A percentile compares a stretch with the other conserved stretches of the same genome.
phyloP scores from a whole-genome alignment of 768 basidiomycete species.

The Lactarius hatsudake region DNA sequence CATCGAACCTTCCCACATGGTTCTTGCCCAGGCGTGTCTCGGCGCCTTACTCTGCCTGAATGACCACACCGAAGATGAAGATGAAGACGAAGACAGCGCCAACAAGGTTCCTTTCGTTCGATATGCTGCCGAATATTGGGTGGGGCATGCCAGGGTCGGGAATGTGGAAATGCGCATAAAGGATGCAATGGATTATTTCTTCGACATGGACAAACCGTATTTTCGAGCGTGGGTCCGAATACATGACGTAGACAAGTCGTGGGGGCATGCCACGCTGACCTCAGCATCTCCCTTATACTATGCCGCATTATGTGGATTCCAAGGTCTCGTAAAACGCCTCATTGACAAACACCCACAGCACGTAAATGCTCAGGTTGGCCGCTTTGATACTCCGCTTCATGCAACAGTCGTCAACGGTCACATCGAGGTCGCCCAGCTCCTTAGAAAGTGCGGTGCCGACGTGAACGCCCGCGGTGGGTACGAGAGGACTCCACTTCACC shows the following conservation, averaged over 20 bases:
- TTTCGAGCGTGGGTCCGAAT: neutral
- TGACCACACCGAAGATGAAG: too few species aligned
- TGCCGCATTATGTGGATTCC: neutral
- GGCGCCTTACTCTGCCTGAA: neutral
- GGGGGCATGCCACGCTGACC: too few species aligned
- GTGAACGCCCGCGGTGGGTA: neutral
- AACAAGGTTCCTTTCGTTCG: neutral
- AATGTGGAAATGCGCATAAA: neutral
- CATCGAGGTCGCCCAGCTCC: neutral
- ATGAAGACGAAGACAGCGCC: neutral
- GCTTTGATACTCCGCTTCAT: neutral
- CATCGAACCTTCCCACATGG: neutral
- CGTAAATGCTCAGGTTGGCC: accelerated
- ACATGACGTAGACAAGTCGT: neutral
- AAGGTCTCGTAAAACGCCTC: neutral
- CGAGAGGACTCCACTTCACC: neutral
- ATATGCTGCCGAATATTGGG: neutral
- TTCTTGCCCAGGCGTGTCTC: neutral
- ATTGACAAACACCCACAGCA: neutral
- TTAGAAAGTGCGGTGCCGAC: neutral
- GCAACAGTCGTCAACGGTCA: neutral
- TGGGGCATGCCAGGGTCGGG: neutral
- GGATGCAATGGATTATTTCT: neutral
- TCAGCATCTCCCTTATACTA: neutral
- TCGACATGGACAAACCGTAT: neutral